Percentiles rank a stretch among this genome's conserved stretches.
Conservation (phyloP, 495 filamentous ascomycete species). For the Patellaria atrata region DNA sequence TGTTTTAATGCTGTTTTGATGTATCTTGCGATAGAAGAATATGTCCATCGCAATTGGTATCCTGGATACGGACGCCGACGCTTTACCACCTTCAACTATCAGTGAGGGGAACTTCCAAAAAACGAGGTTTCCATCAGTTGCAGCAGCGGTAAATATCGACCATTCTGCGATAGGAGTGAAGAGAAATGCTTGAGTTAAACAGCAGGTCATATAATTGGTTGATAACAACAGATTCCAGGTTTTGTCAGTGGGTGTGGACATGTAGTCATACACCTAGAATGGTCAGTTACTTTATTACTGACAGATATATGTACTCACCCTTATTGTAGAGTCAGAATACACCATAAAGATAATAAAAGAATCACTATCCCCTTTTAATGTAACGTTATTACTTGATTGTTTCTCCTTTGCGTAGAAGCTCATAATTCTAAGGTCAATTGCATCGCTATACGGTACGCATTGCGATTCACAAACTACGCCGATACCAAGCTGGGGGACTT, state of each 20-base stretch:
- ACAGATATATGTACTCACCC: constrained; percentile 26
- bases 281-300: not conserved
- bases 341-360: constrained; percentile 47
- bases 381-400: constrained; percentile 7
- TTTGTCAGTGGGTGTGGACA: constrained; percentile 15
- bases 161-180: constrained; percentile 28
- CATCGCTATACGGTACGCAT: constrained; percentile 41
- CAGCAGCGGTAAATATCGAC: constrained; percentile 38
- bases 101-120: constrained; percentile 31
- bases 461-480: constrained; percentile 49
- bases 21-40: constrained; percentile 26
- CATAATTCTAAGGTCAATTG: constrained; percentile 63
- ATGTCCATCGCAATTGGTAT: constrained; percentile 11
- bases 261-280: constrained; percentile 44
- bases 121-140: constrained; percentile 47
- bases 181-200: constrained; percentile 54
- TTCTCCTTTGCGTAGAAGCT: constrained; percentile 45
- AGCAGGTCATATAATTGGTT: constrained; percentile 61
- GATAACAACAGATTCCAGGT: constrained; percentile 41
- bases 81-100: too few species aligned
- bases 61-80: too few species aligned
- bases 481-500: constrained; percentile 37
- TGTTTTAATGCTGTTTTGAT: constrained; percentile 63
- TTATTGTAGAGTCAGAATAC: constrained; percentile 66
- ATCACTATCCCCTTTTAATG: too few species aligned